These are phyloP conservation scores for Volutella citrinella DNA, from an alignment of 2,329 filamentous ascomycete genomes.

Conservation along the genomic window DNA sequence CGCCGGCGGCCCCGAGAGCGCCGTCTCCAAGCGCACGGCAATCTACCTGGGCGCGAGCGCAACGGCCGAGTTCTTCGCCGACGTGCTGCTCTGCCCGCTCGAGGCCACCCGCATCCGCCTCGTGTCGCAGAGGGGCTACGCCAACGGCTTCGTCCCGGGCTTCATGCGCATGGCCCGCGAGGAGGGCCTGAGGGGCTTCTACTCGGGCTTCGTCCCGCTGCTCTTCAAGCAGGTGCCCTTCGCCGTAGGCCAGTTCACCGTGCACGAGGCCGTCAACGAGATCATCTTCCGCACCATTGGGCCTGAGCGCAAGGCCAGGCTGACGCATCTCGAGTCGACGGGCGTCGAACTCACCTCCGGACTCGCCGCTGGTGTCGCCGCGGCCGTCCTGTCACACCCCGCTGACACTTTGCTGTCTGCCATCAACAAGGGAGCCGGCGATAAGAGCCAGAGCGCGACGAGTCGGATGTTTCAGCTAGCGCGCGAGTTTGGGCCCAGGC, in stretches of 20 bases:
- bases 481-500: slow-evolving; percentile 47
- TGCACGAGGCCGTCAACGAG: slow-evolving; percentile 86
- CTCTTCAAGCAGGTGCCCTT: slow-evolving; percentile 90
- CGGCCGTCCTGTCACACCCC: slow-evolving; percentile 84
- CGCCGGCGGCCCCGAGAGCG: slow-evolving; percentile 51
- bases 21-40: slow-evolving; percentile 43
- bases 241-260: slow-evolving; percentile 92
- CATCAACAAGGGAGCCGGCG: slow-evolving; percentile 54
- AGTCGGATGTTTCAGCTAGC: slow-evolving; percentile 51
- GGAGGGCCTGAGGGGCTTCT: slow-evolving; percentile 79
- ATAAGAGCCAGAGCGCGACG: slow-evolving; percentile 45
- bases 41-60: slow-evolving; percentile 73
- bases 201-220: slow-evolving; percentile 85
- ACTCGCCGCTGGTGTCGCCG: slow-evolving; percentile 83
- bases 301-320: slow-evolving; percentile 60
- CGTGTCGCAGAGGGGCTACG: slow-evolving; percentile 78
- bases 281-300: slow-evolving; percentile 69
- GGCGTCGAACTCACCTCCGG: slow-evolving; percentile 82
- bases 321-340: slow-evolving; percentile 71
- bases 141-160: slow-evolving; percentile 66
- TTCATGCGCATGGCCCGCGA: slow-evolving; percentile 73
- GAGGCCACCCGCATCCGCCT: slow-evolving; percentile 79
- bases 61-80: slow-evolving; percentile 68
- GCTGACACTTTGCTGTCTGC: slow-evolving; percentile 64
- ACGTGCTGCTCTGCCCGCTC: slow-evolving; percentile 83